Conservation (phyloP, 2,329 filamentous ascomycete genomes). For the Alternaria tenuissima region DNA sequence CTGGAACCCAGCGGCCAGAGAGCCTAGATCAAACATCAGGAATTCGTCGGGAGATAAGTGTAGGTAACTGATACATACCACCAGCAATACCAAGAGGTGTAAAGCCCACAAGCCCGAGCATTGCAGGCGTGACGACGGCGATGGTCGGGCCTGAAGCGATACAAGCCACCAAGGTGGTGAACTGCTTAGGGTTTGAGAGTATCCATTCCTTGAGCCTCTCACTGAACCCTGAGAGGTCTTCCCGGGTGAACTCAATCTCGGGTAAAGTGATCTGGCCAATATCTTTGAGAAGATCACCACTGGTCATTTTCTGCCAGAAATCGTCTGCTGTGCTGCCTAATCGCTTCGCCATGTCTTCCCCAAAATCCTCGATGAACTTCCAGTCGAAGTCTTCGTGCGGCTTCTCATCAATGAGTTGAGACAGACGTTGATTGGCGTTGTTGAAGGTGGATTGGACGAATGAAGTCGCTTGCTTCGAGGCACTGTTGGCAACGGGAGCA, state of each 20-base stretch:
- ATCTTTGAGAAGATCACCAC: not conserved
- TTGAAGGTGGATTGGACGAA: not conserved
- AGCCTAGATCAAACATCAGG: not conserved
- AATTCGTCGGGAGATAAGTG: not conserved
- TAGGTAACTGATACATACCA: too few relatives aligned
- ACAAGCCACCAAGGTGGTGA: too few relatives aligned
- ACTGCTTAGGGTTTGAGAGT: accelerated
- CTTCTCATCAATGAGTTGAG: not conserved
- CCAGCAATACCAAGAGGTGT: too few relatives aligned
- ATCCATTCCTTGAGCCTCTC: too few relatives aligned
- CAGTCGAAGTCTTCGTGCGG: not conserved
- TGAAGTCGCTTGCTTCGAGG: not conserved
- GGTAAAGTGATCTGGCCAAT: too few relatives aligned
- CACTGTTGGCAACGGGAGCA: not conserved
- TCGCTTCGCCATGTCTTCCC: not conserved
- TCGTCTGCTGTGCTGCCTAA: not conserved
- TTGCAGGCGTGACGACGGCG: too few relatives aligned
- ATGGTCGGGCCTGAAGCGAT: too few relatives aligned
- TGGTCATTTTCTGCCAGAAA: not conserved
- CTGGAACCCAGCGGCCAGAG: not conserved
- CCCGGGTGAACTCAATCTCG: too few relatives aligned
- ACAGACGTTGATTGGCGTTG: not conserved
- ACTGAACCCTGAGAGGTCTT: too few relatives aligned
- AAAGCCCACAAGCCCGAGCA: too few relatives aligned
- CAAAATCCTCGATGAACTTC: not conserved